Evolutionary conservation across 257 asterid species (phyloP).

Genomic region (Solanum commersonii): DNA sequence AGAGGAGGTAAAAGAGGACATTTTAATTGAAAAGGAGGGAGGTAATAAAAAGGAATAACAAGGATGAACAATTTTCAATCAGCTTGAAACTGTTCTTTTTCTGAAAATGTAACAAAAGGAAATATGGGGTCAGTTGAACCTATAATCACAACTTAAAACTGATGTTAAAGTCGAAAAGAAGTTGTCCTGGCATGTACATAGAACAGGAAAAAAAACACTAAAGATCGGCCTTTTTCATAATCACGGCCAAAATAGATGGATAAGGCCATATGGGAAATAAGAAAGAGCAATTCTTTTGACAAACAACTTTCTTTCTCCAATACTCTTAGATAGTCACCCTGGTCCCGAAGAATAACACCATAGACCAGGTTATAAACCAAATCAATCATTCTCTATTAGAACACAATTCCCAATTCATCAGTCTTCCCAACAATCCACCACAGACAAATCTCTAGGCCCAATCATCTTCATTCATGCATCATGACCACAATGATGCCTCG

Average conservation of each 20-base stretch:
- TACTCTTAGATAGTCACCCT: neutral
- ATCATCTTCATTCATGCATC: neutral
- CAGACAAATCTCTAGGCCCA: neutral
- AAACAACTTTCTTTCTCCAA: neutral
- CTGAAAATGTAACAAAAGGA: neutral
- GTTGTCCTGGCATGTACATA: neutral
- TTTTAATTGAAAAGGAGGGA: neutral
- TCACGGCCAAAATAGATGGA: neutral
- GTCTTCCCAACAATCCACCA: neutral
- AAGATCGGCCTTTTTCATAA: neutral
- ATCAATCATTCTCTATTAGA: neutral
- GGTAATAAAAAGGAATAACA: neutral
- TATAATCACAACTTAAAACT: neutral
- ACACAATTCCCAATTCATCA: neutral
- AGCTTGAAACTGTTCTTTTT: neutral
- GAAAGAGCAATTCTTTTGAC: neutral
- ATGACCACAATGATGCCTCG: neutral
- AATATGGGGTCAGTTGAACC: neutral
- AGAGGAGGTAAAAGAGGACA: neutral
- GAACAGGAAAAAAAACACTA: neutral
- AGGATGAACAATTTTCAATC: neutral
- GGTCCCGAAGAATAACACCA: neutral
- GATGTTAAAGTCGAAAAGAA: neutral
- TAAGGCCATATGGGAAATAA: neutral
- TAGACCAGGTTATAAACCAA: neutral